These are phyloP conservation scores for Penicillium frequentans DNA, from an alignment of 2,329 filamentous ascomycete genomes.

Conservation along the genomic window DNA sequence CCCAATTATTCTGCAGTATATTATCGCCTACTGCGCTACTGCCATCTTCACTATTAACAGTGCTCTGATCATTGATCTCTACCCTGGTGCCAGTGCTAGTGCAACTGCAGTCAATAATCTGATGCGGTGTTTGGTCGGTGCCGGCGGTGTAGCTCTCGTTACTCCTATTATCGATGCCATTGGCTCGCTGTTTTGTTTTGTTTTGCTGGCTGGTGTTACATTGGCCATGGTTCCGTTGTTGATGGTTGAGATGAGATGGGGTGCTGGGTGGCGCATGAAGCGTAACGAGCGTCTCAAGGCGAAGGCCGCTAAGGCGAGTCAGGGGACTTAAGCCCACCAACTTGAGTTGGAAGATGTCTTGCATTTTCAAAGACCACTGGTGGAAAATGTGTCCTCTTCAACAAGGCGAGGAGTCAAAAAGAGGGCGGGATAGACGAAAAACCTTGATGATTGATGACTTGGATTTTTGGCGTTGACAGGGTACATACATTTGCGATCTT, in stretches of 20 bases:
- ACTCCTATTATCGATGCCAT: slow-evolving; percentile 35
- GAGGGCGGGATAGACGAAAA: background rate
- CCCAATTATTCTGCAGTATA: slow-evolving; percentile 39
- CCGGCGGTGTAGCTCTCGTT: slow-evolving; percentile 33
- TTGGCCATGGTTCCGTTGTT: slow-evolving; percentile 26
- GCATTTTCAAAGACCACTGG: background rate
- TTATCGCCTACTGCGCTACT: slow-evolving; percentile 37
- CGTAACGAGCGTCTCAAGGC: slow-evolving; percentile 18
- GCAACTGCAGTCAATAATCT: slow-evolving; percentile 41
- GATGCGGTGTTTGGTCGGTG: slow-evolving; percentile 38
- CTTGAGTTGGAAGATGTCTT: background rate
- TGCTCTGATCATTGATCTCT: slow-evolving; percentile 40
- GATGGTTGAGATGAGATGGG: slow-evolving; percentile 26
- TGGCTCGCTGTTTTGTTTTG: slow-evolving; percentile 28
- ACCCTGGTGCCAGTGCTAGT: slow-evolving; percentile 34
- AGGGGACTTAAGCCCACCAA: background rate
- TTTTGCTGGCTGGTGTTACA: slow-evolving; percentile 30
- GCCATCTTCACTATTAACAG: slow-evolving; percentile 37
- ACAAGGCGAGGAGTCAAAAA: background rate
- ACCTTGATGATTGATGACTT: slow-evolving; percentile 1
- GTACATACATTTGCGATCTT: background rate
- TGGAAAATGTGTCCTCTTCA: background rate
- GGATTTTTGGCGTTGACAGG: background rate
- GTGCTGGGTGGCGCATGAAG: slow-evolving; percentile 28
- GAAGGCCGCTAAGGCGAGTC: slow-evolving; percentile 4